Evolutionary conservation across 139 green algal genomes (phyloP).

Genomic region (Micractinium sp.): DNA sequence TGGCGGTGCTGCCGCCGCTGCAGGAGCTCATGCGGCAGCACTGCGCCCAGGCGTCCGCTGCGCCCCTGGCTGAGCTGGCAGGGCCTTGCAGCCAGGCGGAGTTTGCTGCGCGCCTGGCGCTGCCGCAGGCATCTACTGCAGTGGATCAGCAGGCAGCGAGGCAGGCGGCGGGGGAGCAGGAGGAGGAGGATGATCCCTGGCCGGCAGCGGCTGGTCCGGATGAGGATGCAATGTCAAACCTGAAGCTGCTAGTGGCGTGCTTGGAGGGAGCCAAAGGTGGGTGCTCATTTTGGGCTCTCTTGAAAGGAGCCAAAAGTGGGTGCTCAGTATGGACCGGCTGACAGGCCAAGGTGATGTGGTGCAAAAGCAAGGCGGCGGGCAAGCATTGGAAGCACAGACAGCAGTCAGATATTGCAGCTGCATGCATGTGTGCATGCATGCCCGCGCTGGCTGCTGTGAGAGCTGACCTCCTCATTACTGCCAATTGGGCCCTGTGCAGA

Average conservation of each 20-base stretch:
- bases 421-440: not conserved
- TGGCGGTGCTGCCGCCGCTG: conserved; percentile 2
- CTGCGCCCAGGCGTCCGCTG: not conserved
- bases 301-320: too few species aligned
- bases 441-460: not conserved
- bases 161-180: not conserved
- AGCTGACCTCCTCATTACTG: not conserved
- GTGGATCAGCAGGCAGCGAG: not conserved
- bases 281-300: not conserved
- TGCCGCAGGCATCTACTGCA: not conserved
- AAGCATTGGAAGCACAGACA: not conserved
- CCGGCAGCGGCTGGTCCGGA: not conserved
- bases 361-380: not conserved
- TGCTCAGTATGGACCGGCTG: not conserved
- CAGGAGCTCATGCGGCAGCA: conserved; percentile 12
- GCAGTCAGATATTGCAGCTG: not conserved
- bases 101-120: conserved; percentile 18
- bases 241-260: not conserved
- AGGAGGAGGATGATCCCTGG: not conserved
- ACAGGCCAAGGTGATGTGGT: not conserved
- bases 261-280: conserved; percentile 3
- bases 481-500: not conserved
- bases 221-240: not conserved
- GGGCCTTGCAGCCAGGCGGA: not conserved
- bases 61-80: not conserved